Base-by-base conservation (phyloP, 768 basidiomycete species). In the Hygrophorus pudorinus region DNA sequence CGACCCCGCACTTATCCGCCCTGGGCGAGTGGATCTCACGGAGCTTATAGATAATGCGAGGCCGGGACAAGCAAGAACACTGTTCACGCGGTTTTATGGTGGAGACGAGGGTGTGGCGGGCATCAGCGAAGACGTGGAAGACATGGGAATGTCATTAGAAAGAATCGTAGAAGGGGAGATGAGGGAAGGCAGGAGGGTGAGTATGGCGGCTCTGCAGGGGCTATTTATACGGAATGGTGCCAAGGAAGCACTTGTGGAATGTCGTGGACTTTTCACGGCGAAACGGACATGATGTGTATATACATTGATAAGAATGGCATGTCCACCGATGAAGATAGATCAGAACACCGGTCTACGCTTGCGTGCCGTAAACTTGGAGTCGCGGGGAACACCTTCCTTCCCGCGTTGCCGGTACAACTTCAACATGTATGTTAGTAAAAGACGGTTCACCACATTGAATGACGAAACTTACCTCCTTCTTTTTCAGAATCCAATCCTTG, bases 171-270 rank as follows among this genome's bases (percentile, higher is more conserved):
- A 66, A 38, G 61, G 61, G 12, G 78, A 81, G 54, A 68, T 71
- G 64, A 53, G 59, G 34, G 54, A 56, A 4, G 81, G 80, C 0
- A 65, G 68, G 56, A 65, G 75, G 33, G 71, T 96, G 47, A 97
- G 92, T 58, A 99, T 99, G 96, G 96, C 96, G 28, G 80, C 86
- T 30, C 66, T 99, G 48, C 96, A 99, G 56, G 96, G 96, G 14
- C 75, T 86, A 28, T 98, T 99, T 63, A 99, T 99, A 53, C 76
- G 85, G 46, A 78, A 76, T 54, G 65, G 63, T 37, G 72, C 81
- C 34, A 62, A 59, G 50, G 73, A 76, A 9, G 85, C 79, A 6
- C 59, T 86, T 10, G 58, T 50, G 43, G 66, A 61, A 14, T 76
- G 73, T 56, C 67, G 61, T 34, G 68, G 76, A 30, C 61, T 72